Evolutionary conservation across 2,329 filamentous ascomycete genomes (phyloP), one percentile per base, ranked within the genome.

Genomic region (Ophiostoma fasciatum): DNA sequence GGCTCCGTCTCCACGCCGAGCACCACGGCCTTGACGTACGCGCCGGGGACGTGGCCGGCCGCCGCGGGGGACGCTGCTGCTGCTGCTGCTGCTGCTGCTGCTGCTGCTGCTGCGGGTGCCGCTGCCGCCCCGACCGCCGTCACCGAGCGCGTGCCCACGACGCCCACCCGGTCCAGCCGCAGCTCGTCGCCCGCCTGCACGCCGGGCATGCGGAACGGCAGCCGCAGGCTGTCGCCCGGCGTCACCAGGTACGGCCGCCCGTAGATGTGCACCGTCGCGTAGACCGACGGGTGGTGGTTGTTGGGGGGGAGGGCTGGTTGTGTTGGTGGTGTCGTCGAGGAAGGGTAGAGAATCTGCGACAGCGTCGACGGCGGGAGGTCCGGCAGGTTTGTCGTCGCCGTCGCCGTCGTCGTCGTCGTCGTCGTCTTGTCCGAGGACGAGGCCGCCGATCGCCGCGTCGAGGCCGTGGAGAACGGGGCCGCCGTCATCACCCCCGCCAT

Each of bases 1-100:
- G 82, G 82, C 62, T 87, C 82, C 39, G 74, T 71, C 61, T 96
- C 90, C 7, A 80, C 73, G 6, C 85, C 88, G 43, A 90, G 68
- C 19, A 98, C 85, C 23, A 78, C 74, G 13, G 87, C 83, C 40
- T 23, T 19, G 15, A 46, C 44, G 13, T 27, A 30, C 12, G 34
- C 43, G 9, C 38, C 41, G 1, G 44, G 41, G 10, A 45, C 37
- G 17, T 40, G 30, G 15, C 34, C 35, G 22, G 17, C 10, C 11
- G 17, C 17, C 25, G 28, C 25, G 25, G 20, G 20, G n/a, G 22
- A 28, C 13, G 32, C 10, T 13, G 19, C 35, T 14, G 9, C 14
- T 17, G 14, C 21, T 19, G 11, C 14, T 7, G 13, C 4, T 15
- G 8, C 11, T 10, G 5, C 7, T 15, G 4, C n/a, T 27, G 26